Base-by-base conservation (phyloP, 192 early-diverging fungal genomes). In the Chytriomyces confervae region DNA sequence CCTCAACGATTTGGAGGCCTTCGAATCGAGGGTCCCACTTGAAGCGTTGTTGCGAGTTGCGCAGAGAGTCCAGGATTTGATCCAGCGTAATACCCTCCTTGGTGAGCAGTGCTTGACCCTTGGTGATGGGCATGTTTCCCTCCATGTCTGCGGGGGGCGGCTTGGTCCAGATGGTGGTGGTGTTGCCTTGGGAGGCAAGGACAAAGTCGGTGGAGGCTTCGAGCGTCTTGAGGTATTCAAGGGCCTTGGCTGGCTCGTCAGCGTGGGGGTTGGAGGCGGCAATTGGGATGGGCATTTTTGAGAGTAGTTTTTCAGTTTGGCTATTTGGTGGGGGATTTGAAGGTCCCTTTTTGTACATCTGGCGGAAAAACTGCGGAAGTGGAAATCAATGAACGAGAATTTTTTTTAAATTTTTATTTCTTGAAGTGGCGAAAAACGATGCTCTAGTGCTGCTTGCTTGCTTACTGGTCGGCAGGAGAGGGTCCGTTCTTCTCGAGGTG, bases 1-100 rank as follows among this genome's bases (percentile, higher is more conserved):
- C 10, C 44, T 76, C 74, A 18, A 66, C 46, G 2, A 76, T 44
- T 27, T 64, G 43, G 18, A 48, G 20, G 6, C 74, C 63, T 20
- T 76, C 74, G 62, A 76, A 76, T 13, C 63, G 61, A 0, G 29
- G 23, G 49, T 76, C 74, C 74, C 74, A 76, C 74, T 64, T 49
- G 24, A 66, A 66, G 61, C 72, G 72, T 23, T 7, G 10, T 44
- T 47, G 62, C 11, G 47, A 9, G 24, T 76, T 63, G 27, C 61
- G 62, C 18, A 76, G 24, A 10, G 74, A 50, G 63, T 48, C 63
- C 13, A 76, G 9, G 11, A 76, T 49, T 20, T 64, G 62, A 20
- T 76, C 74, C 51, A 76, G 23, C 5, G 74, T 48, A 47, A 76
- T 8, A 29, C 13, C 64, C 7, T 50, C 13, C 27, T 63, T 27